These are phyloP conservation scores for Agapanthus africanus DNA, from an alignment of 106 monocot genomes.

Conservation along the genomic window DNA sequence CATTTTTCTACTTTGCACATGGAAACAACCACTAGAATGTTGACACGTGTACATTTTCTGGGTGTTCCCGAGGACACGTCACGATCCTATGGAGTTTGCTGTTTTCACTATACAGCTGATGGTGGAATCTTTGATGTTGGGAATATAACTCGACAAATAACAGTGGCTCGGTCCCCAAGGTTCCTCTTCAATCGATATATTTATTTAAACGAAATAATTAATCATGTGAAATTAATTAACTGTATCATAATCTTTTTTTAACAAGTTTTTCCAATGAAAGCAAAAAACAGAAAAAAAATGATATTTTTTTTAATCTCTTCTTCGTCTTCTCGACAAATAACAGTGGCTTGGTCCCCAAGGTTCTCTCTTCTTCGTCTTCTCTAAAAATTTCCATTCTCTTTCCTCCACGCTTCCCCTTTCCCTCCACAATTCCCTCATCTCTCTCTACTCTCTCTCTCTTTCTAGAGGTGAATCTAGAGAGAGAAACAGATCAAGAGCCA, in stretches of 20 bases:
- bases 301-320: background rate
- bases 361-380: background rate
- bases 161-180: background rate
- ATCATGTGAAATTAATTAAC: background rate
- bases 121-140: background rate
- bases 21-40: background rate
- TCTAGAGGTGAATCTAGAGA: background rate
- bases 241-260: background rate
- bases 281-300: background rate
- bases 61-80: background rate
- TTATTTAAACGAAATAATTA: no score
- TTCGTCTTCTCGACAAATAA: no score
- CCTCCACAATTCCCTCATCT: constrained; percentile 8
- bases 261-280: background rate
- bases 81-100: background rate
- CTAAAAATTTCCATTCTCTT: background rate
- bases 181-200: background rate
- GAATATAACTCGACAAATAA: background rate
- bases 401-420: constrained; percentile 12
- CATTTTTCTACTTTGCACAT: background rate
- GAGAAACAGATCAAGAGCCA: background rate
- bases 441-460: background rate
- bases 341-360: no score
- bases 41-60: background rate
- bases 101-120: background rate